A percentile compares a stretch with the other conserved stretches of the same genome.
phyloP scores from a whole-genome alignment of 768 basidiomycete genomes.

The Phaeotremella skinneri region DNA sequence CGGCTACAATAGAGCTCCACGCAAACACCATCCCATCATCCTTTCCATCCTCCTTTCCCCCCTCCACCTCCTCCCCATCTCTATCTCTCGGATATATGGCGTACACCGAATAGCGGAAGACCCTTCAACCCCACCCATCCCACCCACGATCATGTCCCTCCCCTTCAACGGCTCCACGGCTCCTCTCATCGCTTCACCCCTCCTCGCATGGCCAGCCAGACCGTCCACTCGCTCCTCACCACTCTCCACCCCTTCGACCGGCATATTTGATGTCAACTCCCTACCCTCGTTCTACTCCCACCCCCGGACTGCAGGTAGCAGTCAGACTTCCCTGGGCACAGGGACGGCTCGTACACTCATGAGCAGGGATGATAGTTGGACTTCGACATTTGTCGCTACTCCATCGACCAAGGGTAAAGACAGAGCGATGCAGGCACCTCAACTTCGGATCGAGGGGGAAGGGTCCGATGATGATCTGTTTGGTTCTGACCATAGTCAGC shows the following conservation, averaged over 20 bases:
- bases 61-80: no score
- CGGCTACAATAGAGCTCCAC: no score
- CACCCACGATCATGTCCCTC: conserved; percentile 11
- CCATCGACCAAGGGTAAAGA: neutral
- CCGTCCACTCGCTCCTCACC: conserved; percentile 29
- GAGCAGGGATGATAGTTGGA: neutral
- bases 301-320: neutral
- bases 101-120: neutral
- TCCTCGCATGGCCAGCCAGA: conserved; percentile 38
- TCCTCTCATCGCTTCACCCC: conserved; percentile 37
- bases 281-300: neutral
- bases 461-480: neutral
- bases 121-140: neutral
- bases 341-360: neutral
- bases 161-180: conserved; percentile 31
- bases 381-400: neutral
- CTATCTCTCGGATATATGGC: neutral
- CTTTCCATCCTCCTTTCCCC: no score
- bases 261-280: neutral
- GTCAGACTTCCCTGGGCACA: neutral
- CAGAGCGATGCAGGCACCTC: neutral
- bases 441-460: neutral
- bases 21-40: no score
- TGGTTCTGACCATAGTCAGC: neutral
- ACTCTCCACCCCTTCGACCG: conserved; percentile 19